phyloP scores from a whole-genome alignment of 2,329 filamentous ascomycete genomes.

The Arachnomyces sp. region DNA sequence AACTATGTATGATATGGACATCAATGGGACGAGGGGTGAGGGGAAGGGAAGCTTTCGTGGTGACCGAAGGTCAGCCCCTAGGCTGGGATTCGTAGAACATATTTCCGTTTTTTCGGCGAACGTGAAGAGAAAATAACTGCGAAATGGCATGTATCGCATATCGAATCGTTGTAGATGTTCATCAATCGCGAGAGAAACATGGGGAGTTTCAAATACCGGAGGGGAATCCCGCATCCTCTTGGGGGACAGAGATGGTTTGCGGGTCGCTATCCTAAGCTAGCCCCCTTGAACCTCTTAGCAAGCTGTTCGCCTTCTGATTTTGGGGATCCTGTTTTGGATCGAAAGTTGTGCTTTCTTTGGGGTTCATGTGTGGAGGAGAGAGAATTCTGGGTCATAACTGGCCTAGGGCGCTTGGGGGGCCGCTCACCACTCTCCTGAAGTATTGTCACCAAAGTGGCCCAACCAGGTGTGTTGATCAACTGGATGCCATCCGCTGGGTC shows the following conservation, averaged over 20 bases:
- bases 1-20: too few species aligned
- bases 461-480: slow-evolving; percentile 78
- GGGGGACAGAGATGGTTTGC: too few species aligned
- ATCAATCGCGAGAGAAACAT: too few species aligned
- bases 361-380: slow-evolving; percentile 22
- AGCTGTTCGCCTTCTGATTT: slow-evolving; percentile 49
- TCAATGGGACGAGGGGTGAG: too few species aligned
- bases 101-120: too few species aligned
- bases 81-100: too few species aligned
- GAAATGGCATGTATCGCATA: too few species aligned
- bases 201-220: neutral
- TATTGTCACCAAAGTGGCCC: slow-evolving; percentile 89
- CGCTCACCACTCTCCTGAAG: slow-evolving; percentile 96
- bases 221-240: too few species aligned
- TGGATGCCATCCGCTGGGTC: slow-evolving; percentile 75
- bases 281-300: slow-evolving; percentile 59
- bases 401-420: slow-evolving; percentile 64
- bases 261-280: slow-evolving; percentile 44
- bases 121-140: too few species aligned
- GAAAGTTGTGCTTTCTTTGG: slow-evolving; percentile 27
- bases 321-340: slow-evolving; percentile 31
- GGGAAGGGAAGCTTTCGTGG: too few species aligned
- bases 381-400: slow-evolving; percentile 32
- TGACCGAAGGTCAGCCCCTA: too few species aligned
- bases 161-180: too few species aligned